A percentile compares a stretch with the other conserved stretches of the same genome.
These are phyloP conservation scores for Datisca glomerata DNA, from an alignment of 306 rosid species.

Conservation along the genomic window DNA sequence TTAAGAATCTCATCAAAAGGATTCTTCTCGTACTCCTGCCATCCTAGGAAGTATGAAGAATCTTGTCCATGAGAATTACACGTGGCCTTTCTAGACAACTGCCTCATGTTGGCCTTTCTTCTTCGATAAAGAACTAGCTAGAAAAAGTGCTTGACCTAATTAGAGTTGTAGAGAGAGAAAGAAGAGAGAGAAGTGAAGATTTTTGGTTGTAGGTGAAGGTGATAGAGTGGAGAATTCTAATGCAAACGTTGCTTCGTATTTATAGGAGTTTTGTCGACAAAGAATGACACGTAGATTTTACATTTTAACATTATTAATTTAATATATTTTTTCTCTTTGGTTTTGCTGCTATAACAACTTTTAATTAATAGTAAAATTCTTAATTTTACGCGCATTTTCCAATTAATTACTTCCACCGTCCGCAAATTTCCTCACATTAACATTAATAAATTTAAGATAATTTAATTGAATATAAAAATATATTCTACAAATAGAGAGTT, in stretches of 20 bases:
- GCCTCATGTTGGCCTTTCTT: conserved; percentile 27
- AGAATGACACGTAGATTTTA: neutral
- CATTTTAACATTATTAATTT: conserved; percentile 14
- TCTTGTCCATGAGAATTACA: conserved; percentile 96
- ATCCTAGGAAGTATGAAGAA: conserved; percentile 90
- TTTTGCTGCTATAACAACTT: neutral
- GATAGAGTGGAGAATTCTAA: conserved; percentile 15
- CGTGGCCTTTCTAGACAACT: conserved; percentile 61
- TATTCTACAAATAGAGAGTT: no score
- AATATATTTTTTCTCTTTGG: conserved; percentile 1
- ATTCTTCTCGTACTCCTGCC: conserved; percentile 84
- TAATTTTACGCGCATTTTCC: conserved; percentile 28
- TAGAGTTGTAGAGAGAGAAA: neutral
- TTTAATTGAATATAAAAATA: neutral
- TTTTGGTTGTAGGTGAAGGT: neutral
- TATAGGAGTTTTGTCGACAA: conserved; percentile 9
- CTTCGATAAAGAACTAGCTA: neutral
- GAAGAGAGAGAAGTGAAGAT: neutral
- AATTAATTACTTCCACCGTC: conserved; percentile 38
- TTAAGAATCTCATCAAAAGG: conserved; percentile 52
- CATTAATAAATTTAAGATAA: neutral
- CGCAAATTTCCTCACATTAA: conserved; percentile 6
- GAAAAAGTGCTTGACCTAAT: neutral
- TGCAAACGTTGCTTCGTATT: conserved; percentile 16
- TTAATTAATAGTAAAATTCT: no score